Percentiles rank a stretch among this genome's conserved stretches.
phyloP scores from a whole-genome alignment of 495 filamentous ascomycete species.

The Bryoglossum gracile region DNA sequence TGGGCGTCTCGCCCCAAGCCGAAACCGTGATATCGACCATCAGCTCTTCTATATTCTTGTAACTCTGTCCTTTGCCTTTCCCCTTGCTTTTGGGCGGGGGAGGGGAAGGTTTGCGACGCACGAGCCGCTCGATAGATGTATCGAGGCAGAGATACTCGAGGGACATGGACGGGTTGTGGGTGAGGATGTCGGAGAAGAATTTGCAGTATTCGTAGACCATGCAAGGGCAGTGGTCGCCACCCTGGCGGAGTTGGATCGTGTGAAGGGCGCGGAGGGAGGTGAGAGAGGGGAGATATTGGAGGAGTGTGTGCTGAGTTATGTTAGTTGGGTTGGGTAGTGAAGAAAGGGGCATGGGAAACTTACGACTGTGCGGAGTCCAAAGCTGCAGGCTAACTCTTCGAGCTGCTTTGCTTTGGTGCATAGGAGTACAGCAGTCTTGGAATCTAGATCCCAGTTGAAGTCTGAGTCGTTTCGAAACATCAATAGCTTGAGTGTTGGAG shows the following conservation, averaged over 20 bases:
- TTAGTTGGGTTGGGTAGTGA: constrained; percentile 1
- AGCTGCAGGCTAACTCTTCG: constrained; percentile 46
- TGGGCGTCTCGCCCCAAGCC: too few species aligned
- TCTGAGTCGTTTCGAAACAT: constrained; percentile 46
- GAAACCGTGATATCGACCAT: neutral
- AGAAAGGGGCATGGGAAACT: constrained; percentile 20
- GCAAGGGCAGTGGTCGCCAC: constrained; percentile 42
- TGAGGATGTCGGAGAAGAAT: constrained; percentile 46
- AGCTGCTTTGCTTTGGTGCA: constrained; percentile 39
- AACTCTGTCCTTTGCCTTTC: constrained; percentile 20
- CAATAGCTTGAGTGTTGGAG: constrained; percentile 32
- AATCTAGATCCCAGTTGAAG: constrained; percentile 46
- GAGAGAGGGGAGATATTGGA: constrained; percentile 42
- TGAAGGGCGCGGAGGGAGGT: constrained; percentile 44
- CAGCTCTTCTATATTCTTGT: constrained; percentile 21
- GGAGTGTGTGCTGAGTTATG: constrained; percentile 39
- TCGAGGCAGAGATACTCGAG: constrained; percentile 48
- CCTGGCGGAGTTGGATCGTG: constrained; percentile 38
- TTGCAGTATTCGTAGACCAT: constrained; percentile 41
- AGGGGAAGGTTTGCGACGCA: constrained; percentile 22
- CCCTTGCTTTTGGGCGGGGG: constrained; percentile 2
- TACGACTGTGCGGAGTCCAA: constrained; percentile 45
- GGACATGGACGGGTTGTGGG: constrained; percentile 41
- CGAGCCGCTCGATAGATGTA: constrained; percentile 34
- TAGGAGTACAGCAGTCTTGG: constrained; percentile 40